Conservation (phyloP, 768 basidiomycete species). For the Russula earlei region DNA sequence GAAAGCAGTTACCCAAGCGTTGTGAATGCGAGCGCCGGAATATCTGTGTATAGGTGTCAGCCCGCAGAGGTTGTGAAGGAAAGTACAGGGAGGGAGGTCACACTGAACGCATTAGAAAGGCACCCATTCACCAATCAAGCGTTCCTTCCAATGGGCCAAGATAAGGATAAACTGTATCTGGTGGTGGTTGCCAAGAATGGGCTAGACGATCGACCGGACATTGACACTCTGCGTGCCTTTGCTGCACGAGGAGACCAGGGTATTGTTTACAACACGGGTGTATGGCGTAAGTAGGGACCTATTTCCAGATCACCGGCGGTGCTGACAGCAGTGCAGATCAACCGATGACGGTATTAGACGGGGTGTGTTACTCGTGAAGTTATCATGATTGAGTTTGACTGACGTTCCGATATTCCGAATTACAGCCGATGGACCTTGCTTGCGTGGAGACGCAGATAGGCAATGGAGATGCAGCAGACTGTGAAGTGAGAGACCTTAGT, state of each 20-base stretch:
- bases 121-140: slow-evolving; percentile 87
- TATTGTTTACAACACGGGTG: slow-evolving; percentile 68
- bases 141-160: slow-evolving; percentile 86
- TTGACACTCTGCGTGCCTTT: slow-evolving; percentile 71
- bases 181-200: slow-evolving; percentile 84
- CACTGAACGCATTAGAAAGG: slow-evolving; percentile 72
- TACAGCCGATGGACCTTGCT: slow-evolving; percentile 64
- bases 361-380: slow-evolving; percentile 35
- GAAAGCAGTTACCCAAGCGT: slow-evolving; percentile 53
- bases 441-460: slow-evolving; percentile 95
- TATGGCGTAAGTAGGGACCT: slow-evolving; percentile 72
- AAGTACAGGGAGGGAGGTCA: slow-evolving; percentile 46
- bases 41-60: slow-evolving; percentile 81
- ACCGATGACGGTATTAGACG: slow-evolving; percentile 77
- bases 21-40: slow-evolving; percentile 47
- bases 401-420: neutral
- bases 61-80: slow-evolving; percentile 37
- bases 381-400: neutral
- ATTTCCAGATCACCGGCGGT: neutral
- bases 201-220: slow-evolving; percentile 64
- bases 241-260: slow-evolving; percentile 74
- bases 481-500: slow-evolving; percentile 65
- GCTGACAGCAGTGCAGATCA: slow-evolving; percentile 49
- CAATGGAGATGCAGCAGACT: slow-evolving; percentile 66
- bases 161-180: slow-evolving; percentile 53